phyloP scores from a whole-genome alignment of 2,329 filamentous ascomycete genomes.

The Grosmannia serpens region DNA sequence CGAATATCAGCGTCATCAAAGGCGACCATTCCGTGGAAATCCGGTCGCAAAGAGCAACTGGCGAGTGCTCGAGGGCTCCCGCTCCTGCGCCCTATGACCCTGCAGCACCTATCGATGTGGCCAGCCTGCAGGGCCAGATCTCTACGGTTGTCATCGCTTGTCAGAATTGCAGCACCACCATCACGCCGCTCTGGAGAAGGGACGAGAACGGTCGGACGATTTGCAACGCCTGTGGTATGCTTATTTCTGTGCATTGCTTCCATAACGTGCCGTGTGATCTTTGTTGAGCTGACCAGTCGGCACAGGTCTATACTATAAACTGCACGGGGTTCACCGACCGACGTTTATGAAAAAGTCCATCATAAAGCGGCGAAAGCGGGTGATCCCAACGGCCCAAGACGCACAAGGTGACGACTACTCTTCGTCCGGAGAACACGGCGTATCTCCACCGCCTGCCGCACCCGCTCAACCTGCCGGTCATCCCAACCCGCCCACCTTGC shows the following conservation, averaged over 20 bases:
- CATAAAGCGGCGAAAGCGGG: conserved; percentile 90
- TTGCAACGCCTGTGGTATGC: conserved; percentile 94
- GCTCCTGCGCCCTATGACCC: conserved; percentile 16
- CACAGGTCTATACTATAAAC: conserved; percentile 84
- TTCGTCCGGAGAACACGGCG: conserved; percentile 32
- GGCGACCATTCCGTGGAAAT: conserved; percentile 9
- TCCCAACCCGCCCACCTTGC: not conserved
- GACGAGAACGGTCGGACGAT: conserved; percentile 94
- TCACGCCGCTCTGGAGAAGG: conserved; percentile 89
- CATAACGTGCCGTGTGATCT: not conserved
- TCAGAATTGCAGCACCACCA: conserved; percentile 93
- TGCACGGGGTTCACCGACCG: conserved; percentile 85
- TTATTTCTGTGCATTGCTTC: not conserved
- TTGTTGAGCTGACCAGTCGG: not conserved
- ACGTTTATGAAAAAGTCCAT: conserved; percentile 98
- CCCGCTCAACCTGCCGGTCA: not conserved
- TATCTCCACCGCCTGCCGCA: conserved; percentile 24
- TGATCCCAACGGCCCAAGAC: conserved; percentile 63
- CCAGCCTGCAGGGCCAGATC: conserved; percentile 33
- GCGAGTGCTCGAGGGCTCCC: not conserved
- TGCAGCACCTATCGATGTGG: conserved; percentile 36
- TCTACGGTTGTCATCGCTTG: conserved; percentile 74
- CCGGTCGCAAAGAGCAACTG: not conserved
- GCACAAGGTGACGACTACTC: conserved; percentile 27
- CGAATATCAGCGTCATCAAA: conserved; percentile 53